Evolutionary conservation across 2,329 filamentous ascomycete species (phyloP), one percentile per base, ranked within the genome.

Genomic region (Alternaria tenuissima): DNA sequence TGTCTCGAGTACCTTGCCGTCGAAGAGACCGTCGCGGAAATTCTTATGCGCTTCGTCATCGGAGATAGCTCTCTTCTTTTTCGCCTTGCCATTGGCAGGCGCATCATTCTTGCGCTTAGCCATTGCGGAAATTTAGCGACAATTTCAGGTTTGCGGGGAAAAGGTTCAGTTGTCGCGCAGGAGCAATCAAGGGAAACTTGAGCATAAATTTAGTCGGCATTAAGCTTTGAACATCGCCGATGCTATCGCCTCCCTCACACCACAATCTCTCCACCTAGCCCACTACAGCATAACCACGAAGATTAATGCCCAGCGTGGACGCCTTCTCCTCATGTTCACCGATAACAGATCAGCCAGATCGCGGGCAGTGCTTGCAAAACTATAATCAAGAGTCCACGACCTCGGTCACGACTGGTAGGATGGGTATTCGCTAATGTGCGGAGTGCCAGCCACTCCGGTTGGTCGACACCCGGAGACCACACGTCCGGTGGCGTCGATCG

Each of bases 21-120:
- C 78, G 59, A 80, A 80, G 28, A 80, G 69, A 43, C 77, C 75
- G 24, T 66, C 65, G 61, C 78, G 75, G 61, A 80, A 80, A 63
- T 79, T 78, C 55, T 71, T 65, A 47, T 78, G 75, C 53, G 77
- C 78, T 56, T 79, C 78, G n/a, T 75, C 70, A 63, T 79, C 77
- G 3, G 78, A 76, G 52, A 80, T 76, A 53, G 77, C 77, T 57
- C 76, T 76, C 66, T 82, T 81, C 70, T 83, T 83, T 69, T 82
- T 82, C 51, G 69, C 68, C 61, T 74, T 74, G 66, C 78, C 76
- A 70, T 78, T 79, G 38, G 63, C 61, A 52, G 69, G 61, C 26
- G 75, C 69, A 26, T 80, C 76, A 44, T 77, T 80, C 67, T 83
- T 83, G 61, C 81, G 80, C 73, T 83, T 83, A 5, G 63, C 54